Evolutionary conservation across 1,284 basidiomycete genomes (phyloP).

Genomic region (Rhodofomes roseus): DNA sequence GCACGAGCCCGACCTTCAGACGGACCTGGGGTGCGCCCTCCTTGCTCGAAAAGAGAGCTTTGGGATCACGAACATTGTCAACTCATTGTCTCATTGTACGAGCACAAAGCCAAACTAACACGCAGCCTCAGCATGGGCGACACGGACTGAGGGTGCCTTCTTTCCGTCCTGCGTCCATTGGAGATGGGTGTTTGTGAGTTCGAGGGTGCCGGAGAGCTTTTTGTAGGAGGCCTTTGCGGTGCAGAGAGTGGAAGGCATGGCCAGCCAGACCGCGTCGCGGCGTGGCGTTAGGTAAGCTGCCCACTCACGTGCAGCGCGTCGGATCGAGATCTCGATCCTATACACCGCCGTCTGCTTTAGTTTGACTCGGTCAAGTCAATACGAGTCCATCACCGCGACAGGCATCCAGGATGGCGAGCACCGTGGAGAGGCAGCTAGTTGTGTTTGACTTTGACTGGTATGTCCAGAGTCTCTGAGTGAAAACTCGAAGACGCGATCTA

Average conservation of each 20-base stretch:
- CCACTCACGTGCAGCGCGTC: not conserved
- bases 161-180: slow-evolving; percentile 74
- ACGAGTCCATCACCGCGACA: not conserved
- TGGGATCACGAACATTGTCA: not conserved
- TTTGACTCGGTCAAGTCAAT: too few species aligned
- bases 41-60: slow-evolving; percentile 81
- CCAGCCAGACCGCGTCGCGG: slow-evolving; percentile 6
- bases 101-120: slow-evolving; percentile 45
- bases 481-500: not conserved
- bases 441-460: slow-evolving; percentile 99
- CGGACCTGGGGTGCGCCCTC: slow-evolving; percentile 72
- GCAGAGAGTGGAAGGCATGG: slow-evolving; percentile 54
- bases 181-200: slow-evolving; percentile 62
- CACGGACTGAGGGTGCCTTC: slow-evolving; percentile 53
- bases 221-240: slow-evolving; percentile 78
- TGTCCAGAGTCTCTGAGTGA: slow-evolving; percentile 11
- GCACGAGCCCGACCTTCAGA: slow-evolving; percentile 64
- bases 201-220: slow-evolving; percentile 67
- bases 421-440: slow-evolving; percentile 70
- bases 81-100: not conserved
- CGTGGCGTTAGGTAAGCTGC: slow-evolving; percentile 30
- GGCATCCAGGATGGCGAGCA: slow-evolving; percentile 27
- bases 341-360: not conserved
- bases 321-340: not conserved
- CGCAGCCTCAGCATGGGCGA: slow-evolving; percentile 54